Base-by-base conservation (phyloP, 2,329 filamentous ascomycete genomes). In the Coniochaeta sp. region DNA sequence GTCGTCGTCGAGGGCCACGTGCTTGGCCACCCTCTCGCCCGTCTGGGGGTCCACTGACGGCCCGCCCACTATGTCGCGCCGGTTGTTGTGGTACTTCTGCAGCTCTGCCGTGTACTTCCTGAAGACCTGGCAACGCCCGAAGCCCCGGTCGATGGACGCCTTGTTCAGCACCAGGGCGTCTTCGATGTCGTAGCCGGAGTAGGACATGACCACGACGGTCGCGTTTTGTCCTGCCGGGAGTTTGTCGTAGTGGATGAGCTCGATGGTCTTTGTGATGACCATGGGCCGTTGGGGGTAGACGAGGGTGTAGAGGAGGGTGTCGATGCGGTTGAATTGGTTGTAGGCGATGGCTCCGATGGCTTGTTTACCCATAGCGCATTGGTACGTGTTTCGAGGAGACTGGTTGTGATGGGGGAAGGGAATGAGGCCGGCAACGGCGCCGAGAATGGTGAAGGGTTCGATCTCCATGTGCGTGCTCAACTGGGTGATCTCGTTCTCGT, bases 281-380 rank as follows among this genome's bases (percentile, higher is more conserved):
- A 99, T 95, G 1, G 95, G 95, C 67, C 96, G 88, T 71, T 99
- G 96, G 7, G 95, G 95, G 70, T 99, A 99, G 3, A 99, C 95
- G 78, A 99, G 90, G 1, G 96, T 90, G 72, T 97, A 98, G 7
- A 99, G 84, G 17, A 99, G 81, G 0, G 93, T 98, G 70, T 99
- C 95, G 72, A 99, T 97, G 60, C 95, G 88, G 68, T 93, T 90
- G 77, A 97, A 96, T 73, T 99, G 95, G 71, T 99, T 99, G 71
- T 96, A 96, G 17, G 93, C 95, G 71, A 99, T 98, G 36, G 93
- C 93, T 36, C 95, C 95, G 72, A 99, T 98, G 43, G 95, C 95
- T 89, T 99, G 95, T 78, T 99, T 99, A 84, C 95, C 95, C 95
- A 99, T 99, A 76, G 95, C 95, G 77, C 93, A 97, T 81, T 98